Base-by-base conservation (phyloP, 345 rosid species). In the Gossypium bickii region DNA sequence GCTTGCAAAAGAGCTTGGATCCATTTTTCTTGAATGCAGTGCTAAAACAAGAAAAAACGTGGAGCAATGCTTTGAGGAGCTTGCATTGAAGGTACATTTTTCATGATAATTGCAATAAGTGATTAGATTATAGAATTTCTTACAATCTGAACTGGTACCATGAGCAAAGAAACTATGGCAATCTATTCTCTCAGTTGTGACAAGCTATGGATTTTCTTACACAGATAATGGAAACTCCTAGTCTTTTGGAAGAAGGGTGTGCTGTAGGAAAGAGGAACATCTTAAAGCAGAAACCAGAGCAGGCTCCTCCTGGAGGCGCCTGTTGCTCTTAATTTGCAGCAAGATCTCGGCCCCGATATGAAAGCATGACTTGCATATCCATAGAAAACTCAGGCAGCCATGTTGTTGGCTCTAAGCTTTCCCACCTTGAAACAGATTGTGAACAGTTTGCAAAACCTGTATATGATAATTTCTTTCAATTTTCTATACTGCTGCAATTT, bases 201-300 rank as follows among this genome's bases (percentile, higher is more conserved):
- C 51, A 7, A 1, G 22, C 13, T 25, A 44, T 58, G 61, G 27
- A 29, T 69, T 13, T 7, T 65, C 18, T 38, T 59, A 68, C 77
- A 94, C 77, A 94, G 98, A 95, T 95, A 84, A 89, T 90, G 98
- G 94, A 93, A 78, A 77, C 86, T 79, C 99, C 99, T 44, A 88
- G 94, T 85, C 99, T 95, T 73, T 64, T 93, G 85, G 90, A 90
- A 85, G 92, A 93, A 89, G 97, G 97, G 73, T 91, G 94, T 16
- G 88, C 80, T 27, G 88, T 72, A 9, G 86, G 75, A 48, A 93
- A 95, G 89, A 86, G 91, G 71, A 93, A 84, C 86, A 87, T 82
- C 75, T 76, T 88, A 72, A 89, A 88, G 84, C 94, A 81, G 78
- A 89, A 88, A 80, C 85, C 88, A 22, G 93, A 90, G 73, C 89